These are phyloP conservation scores for Lanzia echinophila DNA, from an alignment of 2,329 filamentous ascomycete species.

Conservation along the genomic window DNA sequence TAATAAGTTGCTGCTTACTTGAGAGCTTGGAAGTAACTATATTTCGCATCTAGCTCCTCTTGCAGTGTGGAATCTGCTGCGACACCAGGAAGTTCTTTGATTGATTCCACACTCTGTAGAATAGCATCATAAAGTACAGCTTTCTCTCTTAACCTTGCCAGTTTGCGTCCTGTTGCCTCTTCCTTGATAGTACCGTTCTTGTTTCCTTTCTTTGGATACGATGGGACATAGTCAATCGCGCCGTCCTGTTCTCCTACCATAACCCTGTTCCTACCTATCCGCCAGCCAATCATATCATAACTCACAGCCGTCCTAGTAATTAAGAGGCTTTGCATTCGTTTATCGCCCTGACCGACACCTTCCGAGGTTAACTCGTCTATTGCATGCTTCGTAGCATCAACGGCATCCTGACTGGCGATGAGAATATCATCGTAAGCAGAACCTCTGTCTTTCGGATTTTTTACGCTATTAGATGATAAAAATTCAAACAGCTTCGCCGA, in stretches of 20 bases:
- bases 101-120: constrained; percentile 81
- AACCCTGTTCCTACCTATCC: constrained; percentile 86
- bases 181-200: constrained; percentile 41
- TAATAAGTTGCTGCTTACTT: constrained; percentile 50
- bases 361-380: constrained; percentile 86
- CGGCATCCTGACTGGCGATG: constrained; percentile 84
- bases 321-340: constrained; percentile 84
- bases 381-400: constrained; percentile 86
- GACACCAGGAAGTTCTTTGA: constrained; percentile 84
- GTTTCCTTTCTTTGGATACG: constrained; percentile 46
- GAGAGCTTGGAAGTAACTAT: constrained; percentile 78
- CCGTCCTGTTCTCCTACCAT: constrained; percentile 81
- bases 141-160: constrained; percentile 77
- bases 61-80: constrained; percentile 74
- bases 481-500: constrained; percentile 43
- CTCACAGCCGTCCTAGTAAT: constrained; percentile 90
- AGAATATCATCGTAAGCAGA: constrained; percentile 88
- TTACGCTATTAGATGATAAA: constrained; percentile 38
- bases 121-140: constrained; percentile 87
- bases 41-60: constrained; percentile 69
- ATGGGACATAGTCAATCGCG: constrained; percentile 47
- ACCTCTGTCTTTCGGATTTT: constrained; percentile 60
- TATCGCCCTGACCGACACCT: constrained; percentile 74
- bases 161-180: constrained; percentile 65
- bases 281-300: constrained; percentile 90